Percentiles rank a stretch among this genome's conserved stretches.
phyloP scores from a whole-genome alignment of 495 filamentous ascomycete species.

The Tuber magnatum region DNA sequence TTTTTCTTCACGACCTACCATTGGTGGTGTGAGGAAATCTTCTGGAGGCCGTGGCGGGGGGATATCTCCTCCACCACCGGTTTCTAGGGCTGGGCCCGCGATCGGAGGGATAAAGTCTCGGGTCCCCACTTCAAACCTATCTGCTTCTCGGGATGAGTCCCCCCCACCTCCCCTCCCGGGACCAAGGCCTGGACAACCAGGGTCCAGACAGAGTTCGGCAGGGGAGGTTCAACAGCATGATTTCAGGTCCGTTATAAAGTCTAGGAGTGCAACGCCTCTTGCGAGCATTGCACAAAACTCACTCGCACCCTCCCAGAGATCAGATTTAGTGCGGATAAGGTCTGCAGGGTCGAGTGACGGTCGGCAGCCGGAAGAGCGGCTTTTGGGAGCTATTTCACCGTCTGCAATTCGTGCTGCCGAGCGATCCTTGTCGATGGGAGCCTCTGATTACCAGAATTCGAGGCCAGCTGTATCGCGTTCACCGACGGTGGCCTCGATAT shows the following conservation, averaged over 20 bases:
- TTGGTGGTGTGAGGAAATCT: neutral
- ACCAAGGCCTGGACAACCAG: conserved; percentile 23
- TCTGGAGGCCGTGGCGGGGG: conserved; percentile 15
- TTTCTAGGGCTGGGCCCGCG: conserved; percentile 14
- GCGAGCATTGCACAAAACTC: conserved; percentile 16
- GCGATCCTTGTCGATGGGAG: neutral
- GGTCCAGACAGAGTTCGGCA: neutral
- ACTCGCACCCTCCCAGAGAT: neutral
- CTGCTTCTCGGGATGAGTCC: conserved; percentile 32
- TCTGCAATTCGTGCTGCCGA: neutral
- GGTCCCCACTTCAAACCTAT: conserved; percentile 18
- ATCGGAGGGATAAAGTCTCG: conserved; percentile 18
- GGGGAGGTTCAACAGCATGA: conserved; percentile 2
- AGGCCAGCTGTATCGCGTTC: conserved; percentile 17
- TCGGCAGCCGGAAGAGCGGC: neutral
- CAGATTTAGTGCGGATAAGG: conserved; percentile 3
- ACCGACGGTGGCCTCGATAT: conserved; percentile 24
- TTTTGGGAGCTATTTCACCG: neutral
- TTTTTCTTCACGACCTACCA: neutral
- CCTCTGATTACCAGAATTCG: neutral
- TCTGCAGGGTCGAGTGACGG: neutral
- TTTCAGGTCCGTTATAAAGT: conserved; percentile 20
- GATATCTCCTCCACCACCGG: conserved; percentile 16
- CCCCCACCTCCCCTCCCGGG: conserved; percentile 38
- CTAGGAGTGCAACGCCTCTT: conserved; percentile 22